Conservation (phyloP, 2,329 filamentous ascomycete species). For the Endothia cerciana region DNA sequence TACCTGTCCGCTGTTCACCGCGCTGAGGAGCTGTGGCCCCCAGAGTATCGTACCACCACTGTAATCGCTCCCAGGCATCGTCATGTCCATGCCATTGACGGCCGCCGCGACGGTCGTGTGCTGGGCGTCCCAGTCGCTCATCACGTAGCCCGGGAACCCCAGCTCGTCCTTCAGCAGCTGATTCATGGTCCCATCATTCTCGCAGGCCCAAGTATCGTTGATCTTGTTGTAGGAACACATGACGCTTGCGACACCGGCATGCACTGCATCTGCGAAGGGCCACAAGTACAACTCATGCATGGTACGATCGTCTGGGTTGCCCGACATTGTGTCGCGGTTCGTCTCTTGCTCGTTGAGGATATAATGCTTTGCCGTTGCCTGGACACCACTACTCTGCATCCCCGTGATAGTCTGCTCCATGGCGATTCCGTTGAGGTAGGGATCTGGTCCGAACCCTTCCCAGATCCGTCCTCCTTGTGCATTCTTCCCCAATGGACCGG, state of each 20-base stretch:
- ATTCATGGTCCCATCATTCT: constrained; percentile 64
- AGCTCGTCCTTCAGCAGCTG: constrained; percentile 70
- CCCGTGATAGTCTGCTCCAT: constrained; percentile 65
- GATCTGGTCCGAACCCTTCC: constrained; percentile 82
- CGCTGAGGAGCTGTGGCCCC: constrained; percentile 56
- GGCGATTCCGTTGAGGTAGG: constrained; percentile 69
- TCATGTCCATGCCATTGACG: constrained; percentile 76
- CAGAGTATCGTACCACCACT: constrained; percentile 58
- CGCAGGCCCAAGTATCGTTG: constrained; percentile 70
- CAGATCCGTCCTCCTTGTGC: constrained; percentile 78
- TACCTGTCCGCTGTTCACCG: constrained; percentile 62
- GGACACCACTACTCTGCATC: constrained; percentile 55
- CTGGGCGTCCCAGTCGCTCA: constrained; percentile 75
- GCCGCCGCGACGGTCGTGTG: constrained; percentile 70
- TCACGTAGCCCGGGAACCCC: constrained; percentile 68
- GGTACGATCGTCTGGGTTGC: constrained; percentile 66
- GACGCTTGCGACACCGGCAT: constrained; percentile 64
- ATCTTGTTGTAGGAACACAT: constrained; percentile 79
- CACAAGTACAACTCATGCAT: constrained; percentile 70
- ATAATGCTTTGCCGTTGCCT: constrained; percentile 62
- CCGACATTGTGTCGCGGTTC: constrained; percentile 56
- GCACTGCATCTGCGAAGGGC: constrained; percentile 71
- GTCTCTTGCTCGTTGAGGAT: constrained; percentile 73
- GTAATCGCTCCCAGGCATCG: constrained; percentile 73
- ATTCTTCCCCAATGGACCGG: constrained; percentile 75